phyloP scores from a whole-genome alignment of 352 stramenopile genomes.

The Pythium plurisporium region DNA sequence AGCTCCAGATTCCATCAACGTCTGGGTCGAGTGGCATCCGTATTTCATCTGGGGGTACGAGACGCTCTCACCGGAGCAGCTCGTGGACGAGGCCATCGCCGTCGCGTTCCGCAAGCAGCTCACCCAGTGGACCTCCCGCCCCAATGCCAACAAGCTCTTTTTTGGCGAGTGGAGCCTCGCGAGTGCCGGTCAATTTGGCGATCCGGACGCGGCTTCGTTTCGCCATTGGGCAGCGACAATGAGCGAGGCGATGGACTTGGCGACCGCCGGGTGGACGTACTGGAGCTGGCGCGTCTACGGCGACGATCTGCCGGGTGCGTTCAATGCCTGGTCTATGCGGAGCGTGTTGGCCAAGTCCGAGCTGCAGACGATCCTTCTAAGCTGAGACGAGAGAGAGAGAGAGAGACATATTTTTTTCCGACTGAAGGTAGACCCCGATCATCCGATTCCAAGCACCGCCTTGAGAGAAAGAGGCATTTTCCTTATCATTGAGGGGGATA shows the following conservation, averaged over 20 bases:
- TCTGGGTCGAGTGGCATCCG: conserved; percentile 81
- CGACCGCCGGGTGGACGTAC: conserved; percentile 55
- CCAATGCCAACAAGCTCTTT: conserved; percentile 34
- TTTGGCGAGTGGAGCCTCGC: conserved; percentile 63
- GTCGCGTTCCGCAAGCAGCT: conserved; percentile 39
- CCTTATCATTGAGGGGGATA: conserved; percentile 3
- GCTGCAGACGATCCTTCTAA: too few species aligned
- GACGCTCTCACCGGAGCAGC: conserved; percentile 37
- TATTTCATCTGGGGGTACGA: conserved; percentile 85
- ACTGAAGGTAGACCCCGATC: too few species aligned
- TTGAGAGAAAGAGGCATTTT: too few species aligned
- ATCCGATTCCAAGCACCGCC: too few species aligned
- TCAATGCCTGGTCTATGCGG: conserved; percentile 64
- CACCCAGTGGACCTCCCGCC: conserved; percentile 37
- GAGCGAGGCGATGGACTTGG: conserved; percentile 30
- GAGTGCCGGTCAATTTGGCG: conserved; percentile 52
- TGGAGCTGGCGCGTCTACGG: conserved; percentile 72
- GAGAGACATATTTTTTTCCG: too few species aligned
- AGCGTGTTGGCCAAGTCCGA: conserved; percentile 31
- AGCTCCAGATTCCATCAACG: conserved; percentile 54
- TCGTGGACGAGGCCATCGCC: conserved; percentile 45
- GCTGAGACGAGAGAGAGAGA: too few species aligned
- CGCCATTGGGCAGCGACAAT: conserved; percentile 14
- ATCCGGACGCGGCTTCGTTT: conserved; percentile 44
- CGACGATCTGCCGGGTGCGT: conserved; percentile 40